Percentiles rank a stretch among this genome's conserved stretches.
phyloP scores from a whole-genome alignment of 176 grass and related monocot species.

The Aechmea fasciata region DNA sequence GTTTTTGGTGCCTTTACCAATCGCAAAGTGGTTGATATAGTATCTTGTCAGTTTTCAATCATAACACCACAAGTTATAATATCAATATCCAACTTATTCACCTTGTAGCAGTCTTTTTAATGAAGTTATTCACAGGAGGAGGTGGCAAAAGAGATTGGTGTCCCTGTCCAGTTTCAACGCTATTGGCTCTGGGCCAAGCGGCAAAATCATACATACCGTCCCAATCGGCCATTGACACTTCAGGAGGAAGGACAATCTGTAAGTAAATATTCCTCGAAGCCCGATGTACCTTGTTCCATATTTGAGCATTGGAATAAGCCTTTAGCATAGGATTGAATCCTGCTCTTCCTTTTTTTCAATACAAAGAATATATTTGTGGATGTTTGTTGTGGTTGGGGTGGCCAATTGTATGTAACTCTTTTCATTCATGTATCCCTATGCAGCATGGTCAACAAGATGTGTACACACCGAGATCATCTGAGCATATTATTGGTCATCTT shows the following conservation, averaged over 20 bases:
- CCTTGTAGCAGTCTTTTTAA: slow-evolving; percentile 24
- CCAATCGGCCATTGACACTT: slow-evolving; percentile 69
- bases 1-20: too few species aligned
- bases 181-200: slow-evolving; percentile 99
- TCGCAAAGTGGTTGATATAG: too few species aligned
- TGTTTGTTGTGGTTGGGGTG: too few species aligned
- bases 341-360: too few species aligned
- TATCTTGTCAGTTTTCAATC: too few species aligned
- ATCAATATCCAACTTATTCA: background rate
- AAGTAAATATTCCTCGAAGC: slow-evolving; percentile 19
- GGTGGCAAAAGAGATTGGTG: slow-evolving; percentile 84
- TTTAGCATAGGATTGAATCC: background rate
- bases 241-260: slow-evolving; percentile 84
- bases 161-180: slow-evolving; percentile 77
- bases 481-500: too few species aligned
- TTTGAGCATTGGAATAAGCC: background rate
- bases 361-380: too few species aligned
- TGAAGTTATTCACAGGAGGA: slow-evolving; percentile 89
- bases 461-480: too few species aligned
- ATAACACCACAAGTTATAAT: too few species aligned
- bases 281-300: background rate
- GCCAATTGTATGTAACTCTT: too few species aligned
- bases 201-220: slow-evolving; percentile 96
- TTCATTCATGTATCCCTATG: too few species aligned
- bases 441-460: too few species aligned